Percentiles rank a stretch among this genome's conserved stretches.
These are phyloP conservation scores for Solanum hybrid DNA, from an alignment of 305 asterid species.

Conservation along the genomic window DNA sequence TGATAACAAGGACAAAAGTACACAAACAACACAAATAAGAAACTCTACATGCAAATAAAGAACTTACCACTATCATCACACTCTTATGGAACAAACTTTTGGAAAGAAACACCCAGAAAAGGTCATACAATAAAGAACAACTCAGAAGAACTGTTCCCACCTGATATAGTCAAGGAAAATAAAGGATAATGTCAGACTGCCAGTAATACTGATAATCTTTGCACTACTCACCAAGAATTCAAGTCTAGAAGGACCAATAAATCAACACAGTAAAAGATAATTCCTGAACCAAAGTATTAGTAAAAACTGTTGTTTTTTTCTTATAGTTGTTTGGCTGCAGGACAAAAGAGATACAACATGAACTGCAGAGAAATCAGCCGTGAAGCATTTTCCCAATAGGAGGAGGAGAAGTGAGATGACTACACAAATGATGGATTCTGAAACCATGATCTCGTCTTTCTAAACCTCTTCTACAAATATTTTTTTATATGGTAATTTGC, in stretches of 20 bases:
- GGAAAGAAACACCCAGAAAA: constrained; percentile 90
- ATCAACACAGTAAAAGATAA: neutral
- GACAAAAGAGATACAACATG: neutral
- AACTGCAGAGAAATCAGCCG: neutral
- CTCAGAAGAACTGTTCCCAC: constrained; percentile 91
- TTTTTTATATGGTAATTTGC: neutral
- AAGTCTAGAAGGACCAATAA: neutral
- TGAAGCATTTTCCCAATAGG: neutral
- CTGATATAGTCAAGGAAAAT: constrained; percentile 33
- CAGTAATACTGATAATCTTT: neutral
- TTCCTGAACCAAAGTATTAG: neutral
- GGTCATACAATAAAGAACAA: constrained; percentile 86
- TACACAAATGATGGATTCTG: neutral
- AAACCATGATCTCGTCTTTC: neutral
- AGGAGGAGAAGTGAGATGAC: neutral
- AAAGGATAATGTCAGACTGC: neutral
- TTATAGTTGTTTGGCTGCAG: neutral
- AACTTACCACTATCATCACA: constrained; percentile 91
- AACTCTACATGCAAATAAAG: neutral
- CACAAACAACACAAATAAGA: neutral
- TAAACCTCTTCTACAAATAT: neutral
- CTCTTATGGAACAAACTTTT: constrained; percentile 86
- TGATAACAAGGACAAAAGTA: neutral
- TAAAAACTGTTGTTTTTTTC: neutral
- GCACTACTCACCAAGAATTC: neutral